phyloP scores from a whole-genome alignment of 2,329 filamentous ascomycete genomes.

The Helicocarpus griseus region DNA sequence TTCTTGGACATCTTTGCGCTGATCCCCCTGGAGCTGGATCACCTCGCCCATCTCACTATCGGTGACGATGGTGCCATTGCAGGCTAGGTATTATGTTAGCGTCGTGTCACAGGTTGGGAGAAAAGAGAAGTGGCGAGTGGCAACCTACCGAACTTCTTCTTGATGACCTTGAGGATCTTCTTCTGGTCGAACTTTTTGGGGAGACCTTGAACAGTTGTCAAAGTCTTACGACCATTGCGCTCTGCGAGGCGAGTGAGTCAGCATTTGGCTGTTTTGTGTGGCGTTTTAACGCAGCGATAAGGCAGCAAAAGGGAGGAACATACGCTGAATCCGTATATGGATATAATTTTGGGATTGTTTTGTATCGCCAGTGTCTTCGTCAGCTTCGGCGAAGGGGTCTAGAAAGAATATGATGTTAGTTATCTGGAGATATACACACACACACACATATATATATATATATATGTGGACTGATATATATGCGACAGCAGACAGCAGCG shows the following conservation, averaged over 20 bases:
- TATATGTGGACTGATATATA: no score
- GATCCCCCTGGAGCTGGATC: conserved; percentile 98
- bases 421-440: not conserved
- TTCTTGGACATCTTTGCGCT: conserved; percentile 97
- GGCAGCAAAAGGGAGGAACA: conserved; percentile 29
- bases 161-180: conserved; percentile 99
- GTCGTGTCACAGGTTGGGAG: not conserved
- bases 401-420: conserved; percentile 15
- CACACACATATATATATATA: no score
- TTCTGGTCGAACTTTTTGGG: conserved; percentile 99
- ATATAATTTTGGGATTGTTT: conserved; percentile 97
- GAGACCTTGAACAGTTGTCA: conserved; percentile 98
- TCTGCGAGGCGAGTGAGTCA: conserved; percentile 47
- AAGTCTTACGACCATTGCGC: conserved; percentile 99
- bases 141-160: conserved; percentile 88
- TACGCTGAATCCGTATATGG: conserved; percentile 99
- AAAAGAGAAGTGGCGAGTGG: not conserved
- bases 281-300: not conserved
- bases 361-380: conserved; percentile 95
- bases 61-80: conserved; percentile 99
- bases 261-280: conserved; percentile 11
- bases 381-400: conserved; percentile 99
- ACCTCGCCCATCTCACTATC: conserved; percentile 97
- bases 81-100: conserved; percentile 49
- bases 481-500: not conserved